These are phyloP conservation scores for Pulveroboletus sp. DNA, from an alignment of 768 basidiomycete genomes.

Conservation along the genomic window DNA sequence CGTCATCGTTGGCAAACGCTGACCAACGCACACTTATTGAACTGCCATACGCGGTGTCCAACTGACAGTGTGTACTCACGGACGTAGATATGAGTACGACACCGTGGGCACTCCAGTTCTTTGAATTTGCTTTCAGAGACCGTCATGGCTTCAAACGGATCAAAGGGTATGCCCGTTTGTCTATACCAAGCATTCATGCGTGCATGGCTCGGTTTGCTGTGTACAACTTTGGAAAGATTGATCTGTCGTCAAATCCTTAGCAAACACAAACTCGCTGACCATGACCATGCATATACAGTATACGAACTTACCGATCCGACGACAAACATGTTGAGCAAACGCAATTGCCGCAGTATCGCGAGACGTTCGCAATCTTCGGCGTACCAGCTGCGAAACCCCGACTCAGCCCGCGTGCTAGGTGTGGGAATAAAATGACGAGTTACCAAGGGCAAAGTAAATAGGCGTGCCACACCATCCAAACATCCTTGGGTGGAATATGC, in stretches of 20 bases:
- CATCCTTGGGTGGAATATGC: constrained; percentile 37
- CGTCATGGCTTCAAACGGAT: constrained; percentile 36
- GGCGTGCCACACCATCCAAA: constrained; percentile 44
- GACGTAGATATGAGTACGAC: constrained; percentile 25
- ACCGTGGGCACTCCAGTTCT: constrained; percentile 35
- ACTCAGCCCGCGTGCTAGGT: not conserved
- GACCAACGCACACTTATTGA: not conserved
- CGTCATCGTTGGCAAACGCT: constrained; percentile 41
- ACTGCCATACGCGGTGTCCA: not conserved
- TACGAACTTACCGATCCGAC: constrained; percentile 31
- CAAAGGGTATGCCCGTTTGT: constrained; percentile 28
- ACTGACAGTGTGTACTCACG: constrained; percentile 27
- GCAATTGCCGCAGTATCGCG: constrained; percentile 20
- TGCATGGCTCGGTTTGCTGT: constrained; percentile 12
- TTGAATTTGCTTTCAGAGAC: constrained; percentile 19
- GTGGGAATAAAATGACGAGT: not conserved
- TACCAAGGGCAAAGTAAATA: constrained; percentile 40
- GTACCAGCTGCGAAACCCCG: constrained; percentile 24
- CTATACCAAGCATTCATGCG: constrained; percentile 22
- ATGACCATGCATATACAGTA: not conserved
- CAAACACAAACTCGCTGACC: not conserved
- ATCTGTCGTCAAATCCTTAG: constrained; percentile 13
- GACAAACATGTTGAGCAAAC: constrained; percentile 26
- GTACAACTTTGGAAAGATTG: constrained; percentile 18
- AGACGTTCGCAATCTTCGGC: constrained; percentile 34